Evolutionary conservation across 371 early-diverging fungal genomes (phyloP).

Genomic region (Zychaea mexicana): DNA sequence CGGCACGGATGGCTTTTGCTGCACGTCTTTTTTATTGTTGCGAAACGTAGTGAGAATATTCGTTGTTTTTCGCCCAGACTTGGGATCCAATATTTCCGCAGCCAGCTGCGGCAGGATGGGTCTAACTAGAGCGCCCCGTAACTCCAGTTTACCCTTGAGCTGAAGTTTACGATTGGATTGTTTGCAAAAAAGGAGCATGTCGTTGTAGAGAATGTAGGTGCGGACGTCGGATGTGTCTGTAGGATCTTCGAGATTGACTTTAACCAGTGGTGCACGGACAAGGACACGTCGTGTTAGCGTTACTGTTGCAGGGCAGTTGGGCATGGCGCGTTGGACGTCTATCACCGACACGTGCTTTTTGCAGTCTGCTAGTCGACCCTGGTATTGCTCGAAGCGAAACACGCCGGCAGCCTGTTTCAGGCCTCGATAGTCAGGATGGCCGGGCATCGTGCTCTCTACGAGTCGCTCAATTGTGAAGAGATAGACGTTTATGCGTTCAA

Average conservation of each 20-base stretch:
- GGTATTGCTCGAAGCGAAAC: slow-evolving; percentile 9
- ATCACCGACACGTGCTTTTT: slow-evolving; percentile 18
- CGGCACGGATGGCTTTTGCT: neutral
- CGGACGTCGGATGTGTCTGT: slow-evolving; percentile 20
- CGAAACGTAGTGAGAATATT: neutral
- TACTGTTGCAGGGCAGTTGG: slow-evolving; percentile 21
- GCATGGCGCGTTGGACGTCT: slow-evolving; percentile 20
- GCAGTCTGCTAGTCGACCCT: slow-evolving; percentile 15
- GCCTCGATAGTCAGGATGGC: slow-evolving; percentile 3
- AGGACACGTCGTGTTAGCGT: slow-evolving; percentile 28
- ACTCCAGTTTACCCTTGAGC: neutral
- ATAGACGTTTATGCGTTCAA: neutral
- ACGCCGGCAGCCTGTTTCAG: slow-evolving; percentile 6
- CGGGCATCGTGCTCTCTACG: neutral
- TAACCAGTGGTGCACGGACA: slow-evolving; percentile 21
- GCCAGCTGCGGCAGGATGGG: slow-evolving; percentile 8
- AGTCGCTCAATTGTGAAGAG: neutral
- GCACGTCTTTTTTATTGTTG: neutral
- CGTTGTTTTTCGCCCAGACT: neutral
- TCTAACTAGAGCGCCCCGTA: neutral
- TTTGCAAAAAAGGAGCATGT: slow-evolving; percentile 17
- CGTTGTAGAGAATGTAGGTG: slow-evolving; percentile 32
- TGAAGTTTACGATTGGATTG: neutral
- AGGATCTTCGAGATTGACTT: slow-evolving; percentile 30
- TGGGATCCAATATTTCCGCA: slow-evolving; percentile 1